These are phyloP conservation scores for Phytopythium vexans DNA, from an alignment of 352 stramenopile genomes.

Conservation along the genomic window DNA sequence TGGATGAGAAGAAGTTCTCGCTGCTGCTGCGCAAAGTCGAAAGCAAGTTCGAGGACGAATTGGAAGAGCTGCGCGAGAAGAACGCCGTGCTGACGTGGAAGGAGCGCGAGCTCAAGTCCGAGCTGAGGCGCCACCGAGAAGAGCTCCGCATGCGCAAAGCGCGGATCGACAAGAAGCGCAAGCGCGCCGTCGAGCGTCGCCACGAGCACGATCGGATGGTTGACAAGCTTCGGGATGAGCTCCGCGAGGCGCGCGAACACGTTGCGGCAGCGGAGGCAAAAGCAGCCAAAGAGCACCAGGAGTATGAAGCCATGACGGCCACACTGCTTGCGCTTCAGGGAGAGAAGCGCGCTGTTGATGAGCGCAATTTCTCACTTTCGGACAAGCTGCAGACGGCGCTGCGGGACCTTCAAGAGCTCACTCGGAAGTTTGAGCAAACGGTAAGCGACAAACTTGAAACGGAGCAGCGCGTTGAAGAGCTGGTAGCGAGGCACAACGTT, in stretches of 20 bases:
- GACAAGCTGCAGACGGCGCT: conserved; percentile 66
- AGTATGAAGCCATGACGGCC: conserved; percentile 17
- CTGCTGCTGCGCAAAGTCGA: conserved; percentile 74
- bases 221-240: conserved; percentile 37
- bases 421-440: conserved; percentile 52
- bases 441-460: conserved; percentile 39
- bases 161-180: conserved; percentile 72
- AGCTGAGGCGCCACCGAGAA: conserved; percentile 52
- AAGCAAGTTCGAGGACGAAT: conserved; percentile 76
- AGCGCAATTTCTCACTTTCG: conserved; percentile 41
- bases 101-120: conserved; percentile 70
- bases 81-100: conserved; percentile 67
- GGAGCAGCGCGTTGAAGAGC: conserved; percentile 50
- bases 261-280: conserved; percentile 11
- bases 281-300: conserved; percentile 12
- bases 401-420: conserved; percentile 65
- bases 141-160: conserved; percentile 64
- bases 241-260: conserved; percentile 17
- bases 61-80: conserved; percentile 67
- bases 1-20: conserved; percentile 53
- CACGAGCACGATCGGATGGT: conserved; percentile 53
- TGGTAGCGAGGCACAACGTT: conserved; percentile 38
- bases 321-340: conserved; percentile 20
- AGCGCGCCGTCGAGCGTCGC: conserved; percentile 54
- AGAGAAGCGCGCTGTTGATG: conserved; percentile 43